These are phyloP conservation scores for Bipolaris bicolor DNA, from an alignment of 2,329 filamentous ascomycete species.

Conservation along the genomic window DNA sequence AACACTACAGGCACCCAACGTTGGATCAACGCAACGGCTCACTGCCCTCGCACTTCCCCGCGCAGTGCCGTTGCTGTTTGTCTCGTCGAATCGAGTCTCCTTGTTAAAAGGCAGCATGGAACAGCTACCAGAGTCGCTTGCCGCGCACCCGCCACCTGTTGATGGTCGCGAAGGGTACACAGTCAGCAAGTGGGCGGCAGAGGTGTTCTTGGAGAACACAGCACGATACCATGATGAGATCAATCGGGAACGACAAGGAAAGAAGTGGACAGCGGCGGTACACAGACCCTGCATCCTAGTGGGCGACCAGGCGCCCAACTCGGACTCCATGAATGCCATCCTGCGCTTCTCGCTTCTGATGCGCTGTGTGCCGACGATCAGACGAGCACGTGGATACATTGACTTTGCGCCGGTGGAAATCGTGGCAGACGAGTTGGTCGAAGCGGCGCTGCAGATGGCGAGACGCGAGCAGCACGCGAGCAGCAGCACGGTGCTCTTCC, in stretches of 20 bases:
- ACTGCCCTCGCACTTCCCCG: not conserved
- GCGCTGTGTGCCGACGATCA: not conserved
- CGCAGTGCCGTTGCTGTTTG: not conserved
- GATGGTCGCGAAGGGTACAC: conserved; percentile 47
- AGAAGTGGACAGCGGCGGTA: not conserved
- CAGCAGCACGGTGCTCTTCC: not conserved
- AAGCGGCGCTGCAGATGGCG: too few species aligned
- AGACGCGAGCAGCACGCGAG: too few species aligned
- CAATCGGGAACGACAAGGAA: not conserved
- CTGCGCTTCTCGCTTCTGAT: not conserved
- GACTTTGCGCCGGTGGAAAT: not conserved
- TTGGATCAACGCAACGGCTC: not conserved
- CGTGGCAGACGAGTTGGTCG: not conserved
- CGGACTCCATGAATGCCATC: not conserved
- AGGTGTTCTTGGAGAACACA: conserved; percentile 44
- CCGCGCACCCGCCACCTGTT: conserved; percentile 22
- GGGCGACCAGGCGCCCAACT: not conserved
- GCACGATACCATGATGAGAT: too few species aligned
- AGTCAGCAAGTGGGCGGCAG: conserved; percentile 50
- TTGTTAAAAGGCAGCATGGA: not conserved
- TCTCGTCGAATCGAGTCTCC: not conserved
- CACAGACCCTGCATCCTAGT: not conserved
- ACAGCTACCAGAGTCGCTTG: not conserved
- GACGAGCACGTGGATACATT: not conserved
- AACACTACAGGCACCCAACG: not conserved